These are phyloP conservation scores for Eimeria tenella DNA, from an alignment of 169 alveolate genomes.

Conservation along the genomic window DNA sequence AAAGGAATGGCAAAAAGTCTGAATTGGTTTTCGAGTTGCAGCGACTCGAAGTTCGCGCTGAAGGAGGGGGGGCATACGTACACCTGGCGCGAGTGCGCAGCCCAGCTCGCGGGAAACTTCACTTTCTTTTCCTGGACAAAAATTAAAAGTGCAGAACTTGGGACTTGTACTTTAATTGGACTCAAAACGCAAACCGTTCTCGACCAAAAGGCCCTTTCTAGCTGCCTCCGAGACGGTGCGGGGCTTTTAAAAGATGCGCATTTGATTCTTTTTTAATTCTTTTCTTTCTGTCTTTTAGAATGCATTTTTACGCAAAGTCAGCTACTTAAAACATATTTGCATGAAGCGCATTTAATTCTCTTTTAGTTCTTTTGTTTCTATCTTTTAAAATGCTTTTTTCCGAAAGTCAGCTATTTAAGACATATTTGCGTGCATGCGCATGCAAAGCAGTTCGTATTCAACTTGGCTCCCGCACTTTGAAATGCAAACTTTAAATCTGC, in stretches of 20 bases:
- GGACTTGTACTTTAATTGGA: constrained; percentile 10
- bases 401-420: no score
- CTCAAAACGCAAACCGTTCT: neutral
- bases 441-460: no score
- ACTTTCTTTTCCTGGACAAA: constrained; percentile 62
- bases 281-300: no score
- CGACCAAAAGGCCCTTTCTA: neutral
- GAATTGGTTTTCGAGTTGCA: constrained; percentile 1
- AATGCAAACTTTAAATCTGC: no score
- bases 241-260: neutral
- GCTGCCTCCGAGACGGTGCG: constrained; percentile 64
- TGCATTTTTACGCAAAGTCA: neutral
- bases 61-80: neutral
- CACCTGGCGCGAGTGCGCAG: constrained; percentile 71
- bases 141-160: neutral
- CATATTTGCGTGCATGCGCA: no score
- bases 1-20: neutral
- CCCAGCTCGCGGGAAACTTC: neutral
- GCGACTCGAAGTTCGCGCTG: neutral
- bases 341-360: neutral
- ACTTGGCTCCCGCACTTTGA: no score
- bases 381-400: neutral
- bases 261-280: neutral
- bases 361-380: neutral
- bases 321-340: no score